Conservation (phyloP, 495 filamentous ascomycete species). For the Coniosporium apollinis region DNA sequence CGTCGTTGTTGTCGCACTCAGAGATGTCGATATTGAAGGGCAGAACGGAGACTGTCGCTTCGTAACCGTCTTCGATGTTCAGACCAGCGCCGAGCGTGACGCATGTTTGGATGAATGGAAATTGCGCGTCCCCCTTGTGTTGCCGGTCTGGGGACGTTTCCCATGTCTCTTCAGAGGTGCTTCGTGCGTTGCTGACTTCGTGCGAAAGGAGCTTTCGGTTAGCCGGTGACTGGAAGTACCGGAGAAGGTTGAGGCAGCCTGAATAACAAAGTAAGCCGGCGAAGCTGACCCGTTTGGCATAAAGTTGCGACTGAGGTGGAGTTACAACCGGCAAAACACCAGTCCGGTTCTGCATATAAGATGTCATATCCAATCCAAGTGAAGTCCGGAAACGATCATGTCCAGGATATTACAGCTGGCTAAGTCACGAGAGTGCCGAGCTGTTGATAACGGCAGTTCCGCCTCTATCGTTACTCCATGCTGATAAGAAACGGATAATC, state of each 20-base stretch:
- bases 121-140: neutral
- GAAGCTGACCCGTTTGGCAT: too few species aligned
- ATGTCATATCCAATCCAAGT: too few species aligned
- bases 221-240: neutral
- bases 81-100: slow-evolving; percentile 4
- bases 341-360: too few species aligned
- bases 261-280: too few species aligned
- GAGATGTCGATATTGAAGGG: slow-evolving; percentile 4
- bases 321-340: too few species aligned
- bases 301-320: too few species aligned
- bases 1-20: slow-evolving; percentile 9
- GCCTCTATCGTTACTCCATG: too few species aligned
- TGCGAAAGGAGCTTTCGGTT: slow-evolving; percentile 1
- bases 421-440: too few species aligned
- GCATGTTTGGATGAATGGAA: slow-evolving; percentile 8
- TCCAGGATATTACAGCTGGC: too few species aligned
- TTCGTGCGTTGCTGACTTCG: slow-evolving; percentile 4
- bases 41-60: neutral
- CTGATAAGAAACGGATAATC: too few species aligned
- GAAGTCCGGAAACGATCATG: too few species aligned
- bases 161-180: slow-evolving; percentile 1
- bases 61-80: neutral
- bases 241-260: neutral
- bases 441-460: too few species aligned
- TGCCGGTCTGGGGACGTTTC: neutral